Conservation (phyloP, 352 stramenopile genomes). For the Phytophthora syringae region DNA sequence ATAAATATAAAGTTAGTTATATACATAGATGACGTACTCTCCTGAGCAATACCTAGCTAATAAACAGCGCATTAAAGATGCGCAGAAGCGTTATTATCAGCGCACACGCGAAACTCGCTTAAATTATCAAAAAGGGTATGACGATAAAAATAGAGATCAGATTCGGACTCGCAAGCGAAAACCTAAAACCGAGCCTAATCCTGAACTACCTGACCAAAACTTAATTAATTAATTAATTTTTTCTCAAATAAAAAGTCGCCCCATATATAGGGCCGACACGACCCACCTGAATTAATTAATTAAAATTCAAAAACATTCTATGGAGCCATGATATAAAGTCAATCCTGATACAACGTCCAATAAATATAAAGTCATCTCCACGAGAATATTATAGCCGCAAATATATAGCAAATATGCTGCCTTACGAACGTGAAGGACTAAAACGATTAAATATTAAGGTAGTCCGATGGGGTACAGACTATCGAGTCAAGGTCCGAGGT, state of each 20-base stretch:
- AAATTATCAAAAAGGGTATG: no score
- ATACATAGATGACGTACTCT: no score
- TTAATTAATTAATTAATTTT: conserved; percentile 22
- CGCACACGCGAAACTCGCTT: no score
- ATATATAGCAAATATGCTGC: conserved; percentile 11
- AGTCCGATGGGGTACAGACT: conserved; percentile 9
- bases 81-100: no score
- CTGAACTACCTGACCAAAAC: no score
- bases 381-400: conserved; percentile 17
- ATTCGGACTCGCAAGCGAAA: no score
- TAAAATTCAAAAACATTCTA: conserved; percentile 10
- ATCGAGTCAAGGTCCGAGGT: conserved; percentile 2
- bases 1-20: no score
- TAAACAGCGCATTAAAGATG: no score
- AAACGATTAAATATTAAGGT: conserved; percentile 7
- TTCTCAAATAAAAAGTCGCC: conserved; percentile 6
- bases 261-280: conserved; percentile 10
- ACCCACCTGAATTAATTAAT: conserved; percentile 22
- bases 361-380: conserved; percentile 29
- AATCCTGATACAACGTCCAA: conserved; percentile 8
- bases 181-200: conserved; percentile 14
- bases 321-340: conserved; percentile 1
- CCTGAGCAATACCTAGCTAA: no score
- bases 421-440: conserved; percentile 11
- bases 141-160: no score